These are phyloP conservation scores for Hypericum androsaemum DNA, from an alignment of 345 rosid species.

Conservation along the genomic window DNA sequence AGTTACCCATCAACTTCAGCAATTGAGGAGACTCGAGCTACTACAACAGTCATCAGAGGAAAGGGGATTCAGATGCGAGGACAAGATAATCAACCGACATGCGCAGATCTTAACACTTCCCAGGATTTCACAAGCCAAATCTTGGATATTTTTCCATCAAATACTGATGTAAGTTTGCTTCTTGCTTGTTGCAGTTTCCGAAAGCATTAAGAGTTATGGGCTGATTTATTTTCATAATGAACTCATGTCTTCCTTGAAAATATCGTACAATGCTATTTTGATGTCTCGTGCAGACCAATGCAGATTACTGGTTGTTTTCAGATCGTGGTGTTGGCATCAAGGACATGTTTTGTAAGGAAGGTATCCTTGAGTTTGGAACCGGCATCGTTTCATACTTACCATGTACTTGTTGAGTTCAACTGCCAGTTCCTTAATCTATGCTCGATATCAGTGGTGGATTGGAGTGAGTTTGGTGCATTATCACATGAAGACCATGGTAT, in stretches of 20 bases:
- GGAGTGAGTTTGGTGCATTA: constrained; percentile 41
- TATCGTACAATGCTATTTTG: constrained; percentile 5
- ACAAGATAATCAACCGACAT: constrained; percentile 35
- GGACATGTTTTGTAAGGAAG: constrained; percentile 67
- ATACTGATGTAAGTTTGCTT: constrained; percentile 59
- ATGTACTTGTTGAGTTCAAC: constrained; percentile 1
- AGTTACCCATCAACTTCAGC: constrained; percentile 43
- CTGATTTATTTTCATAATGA: not conserved
- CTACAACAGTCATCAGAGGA: constrained; percentile 25
- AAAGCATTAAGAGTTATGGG: not conserved
- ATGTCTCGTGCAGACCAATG: constrained; percentile 44
- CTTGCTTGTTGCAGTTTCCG: constrained; percentile 1
- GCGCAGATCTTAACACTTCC: constrained; percentile 45
- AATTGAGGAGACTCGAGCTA: constrained; percentile 33
- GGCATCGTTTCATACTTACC: not conserved
- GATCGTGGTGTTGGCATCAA: constrained; percentile 82
- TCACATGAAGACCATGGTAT: constrained; percentile 27
- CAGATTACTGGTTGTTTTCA: constrained; percentile 92
- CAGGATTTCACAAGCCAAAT: constrained; percentile 78
- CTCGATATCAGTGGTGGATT: constrained; percentile 39
- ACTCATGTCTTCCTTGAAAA: not conserved
- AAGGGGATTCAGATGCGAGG: constrained; percentile 43
- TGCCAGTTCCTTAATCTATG: constrained; percentile 21
- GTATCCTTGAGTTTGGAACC: constrained; percentile 45
- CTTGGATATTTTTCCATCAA: constrained; percentile 88